Percentiles rank a stretch among this genome's conserved stretches.
phyloP scores from a whole-genome alignment of 768 basidiomycete species.

The Rossbeevera mucosa region DNA sequence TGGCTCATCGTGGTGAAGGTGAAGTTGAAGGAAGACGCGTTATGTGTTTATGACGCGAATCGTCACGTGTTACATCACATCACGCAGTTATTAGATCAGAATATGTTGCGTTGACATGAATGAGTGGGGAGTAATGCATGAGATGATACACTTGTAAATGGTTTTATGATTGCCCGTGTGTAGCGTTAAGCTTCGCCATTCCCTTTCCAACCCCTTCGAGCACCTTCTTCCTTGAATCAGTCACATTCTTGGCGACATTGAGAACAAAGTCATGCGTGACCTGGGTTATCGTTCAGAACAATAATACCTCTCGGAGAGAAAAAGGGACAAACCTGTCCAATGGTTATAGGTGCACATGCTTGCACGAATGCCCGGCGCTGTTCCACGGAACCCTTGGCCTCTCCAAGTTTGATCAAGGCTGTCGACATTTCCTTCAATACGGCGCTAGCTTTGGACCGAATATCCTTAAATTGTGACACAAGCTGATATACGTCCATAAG shows the following conservation, averaged over 20 bases:
- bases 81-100: slow-evolving; percentile 6
- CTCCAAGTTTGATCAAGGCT: slow-evolving; percentile 45
- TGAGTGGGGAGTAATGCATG: slow-evolving; percentile 25
- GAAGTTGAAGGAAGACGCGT: slow-evolving; percentile 16
- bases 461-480: slow-evolving; percentile 57
- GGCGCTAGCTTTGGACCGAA: slow-evolving; percentile 50
- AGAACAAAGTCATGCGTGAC: slow-evolving; percentile 62
- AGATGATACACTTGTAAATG: neutral
- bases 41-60: slow-evolving; percentile 29
- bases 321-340: slow-evolving; percentile 30
- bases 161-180: slow-evolving; percentile 31
- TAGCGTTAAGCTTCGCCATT: slow-evolving; percentile 47
- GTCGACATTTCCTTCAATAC: slow-evolving; percentile 57
- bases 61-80: slow-evolving; percentile 20
- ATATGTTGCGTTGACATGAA: slow-evolving; percentile 14
- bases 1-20: slow-evolving; percentile 36
- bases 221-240: slow-evolving; percentile 67
- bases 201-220: slow-evolving; percentile 72
- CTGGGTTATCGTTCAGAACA: slow-evolving; percentile 31
- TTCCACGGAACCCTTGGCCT: slow-evolving; percentile 50
- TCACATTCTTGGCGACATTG: slow-evolving; percentile 57
- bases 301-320: neutral
- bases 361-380: slow-evolving; percentile 49
- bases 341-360: slow-evolving; percentile 41
- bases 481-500: slow-evolving; percentile 40